phyloP scores from a whole-genome alignment of 495 filamentous ascomycete genomes.

The Poronia punctata region DNA sequence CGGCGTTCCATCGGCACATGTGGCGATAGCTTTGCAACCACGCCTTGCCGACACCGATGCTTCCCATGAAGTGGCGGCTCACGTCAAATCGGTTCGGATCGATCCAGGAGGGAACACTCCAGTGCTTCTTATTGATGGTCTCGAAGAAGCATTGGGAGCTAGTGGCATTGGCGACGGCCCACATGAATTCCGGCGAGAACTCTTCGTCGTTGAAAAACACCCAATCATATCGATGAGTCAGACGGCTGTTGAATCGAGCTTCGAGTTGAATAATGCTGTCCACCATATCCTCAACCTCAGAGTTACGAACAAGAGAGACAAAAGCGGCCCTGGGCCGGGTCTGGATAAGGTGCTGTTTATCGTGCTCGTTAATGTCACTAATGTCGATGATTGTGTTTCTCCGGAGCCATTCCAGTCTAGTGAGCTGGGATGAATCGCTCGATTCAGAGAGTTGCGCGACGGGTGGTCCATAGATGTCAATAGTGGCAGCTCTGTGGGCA shows the following conservation, averaged over 20 bases:
- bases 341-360: constrained; percentile 12
- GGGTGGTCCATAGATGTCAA: constrained; percentile 18
- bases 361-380: constrained; percentile 7
- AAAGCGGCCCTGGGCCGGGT: constrained; percentile 71
- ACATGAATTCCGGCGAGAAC: constrained; percentile 69
- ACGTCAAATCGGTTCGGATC: constrained; percentile 51
- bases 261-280: constrained; percentile 71
- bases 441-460: constrained; percentile 8
- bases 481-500: background rate
- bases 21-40: constrained; percentile 57
- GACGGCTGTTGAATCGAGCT: constrained; percentile 70
- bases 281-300: constrained; percentile 75
- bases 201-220: constrained; percentile 77
- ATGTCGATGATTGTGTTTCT: constrained; percentile 15
- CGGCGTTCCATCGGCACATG: constrained; percentile 72
- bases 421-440: background rate
- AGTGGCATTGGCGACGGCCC: constrained; percentile 60
- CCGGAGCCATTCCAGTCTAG: constrained; percentile 20
- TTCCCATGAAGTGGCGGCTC: constrained; percentile 43
- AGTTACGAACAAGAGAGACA: constrained; percentile 71
- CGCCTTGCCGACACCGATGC: constrained; percentile 48
- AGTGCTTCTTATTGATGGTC: constrained; percentile 60
- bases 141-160: constrained; percentile 71
- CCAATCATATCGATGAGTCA: constrained; percentile 71
- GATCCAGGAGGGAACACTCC: constrained; percentile 65